Evolutionary conservation across 2,329 filamentous ascomycete species (phyloP), one percentile per base, ranked within the genome.

Genomic region (Beauveria sp.): DNA sequence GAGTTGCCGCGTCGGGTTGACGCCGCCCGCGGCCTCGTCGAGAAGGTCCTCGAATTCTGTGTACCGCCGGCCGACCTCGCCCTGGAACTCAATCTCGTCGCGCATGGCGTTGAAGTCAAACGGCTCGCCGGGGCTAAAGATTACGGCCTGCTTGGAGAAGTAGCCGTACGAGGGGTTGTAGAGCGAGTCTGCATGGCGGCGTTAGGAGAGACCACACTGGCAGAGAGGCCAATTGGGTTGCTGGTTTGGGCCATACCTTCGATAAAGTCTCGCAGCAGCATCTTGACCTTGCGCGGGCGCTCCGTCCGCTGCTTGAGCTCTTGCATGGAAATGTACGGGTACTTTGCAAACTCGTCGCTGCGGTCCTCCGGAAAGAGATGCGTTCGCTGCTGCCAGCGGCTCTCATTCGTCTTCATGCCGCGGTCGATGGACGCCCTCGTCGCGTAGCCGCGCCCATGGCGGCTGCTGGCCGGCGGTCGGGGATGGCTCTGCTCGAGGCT

Each of bases 251-350:
- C 3, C 37, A 7, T 59, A 92, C 90, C 92, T 74, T 99, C 94
- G 71, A 99, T 94, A 71, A 99, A 99, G 80, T 99, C 96, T 66
- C 96, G 84, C 72, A 96, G 90, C 70, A 97, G 78, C 94, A 99
- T 99, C 83, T 96, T 97, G 66, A 96, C 92, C 73, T 89, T 84
- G 70, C 84, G 84, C 50, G 94, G 94, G 69, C 94, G 81, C 71
- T 96, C 88, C 58, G 79, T 86, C 59, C 89, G 82, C 66, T 75
- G 79, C 66, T 88, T 86, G 66, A 99, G 77, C 64, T 91, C 87
- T 65, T 88, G 82, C n/a, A 91, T 84, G 9, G 92, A 96, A 54
- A 99, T 89, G 71, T 88, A 85, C 0, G 94, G 92, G 70, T 91
- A 96, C 69, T 84, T 81, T 63, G 85, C 82, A 72, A 92, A 92